Conservation (phyloP, 106 monocot genomes). For the Allium cepa region DNA sequence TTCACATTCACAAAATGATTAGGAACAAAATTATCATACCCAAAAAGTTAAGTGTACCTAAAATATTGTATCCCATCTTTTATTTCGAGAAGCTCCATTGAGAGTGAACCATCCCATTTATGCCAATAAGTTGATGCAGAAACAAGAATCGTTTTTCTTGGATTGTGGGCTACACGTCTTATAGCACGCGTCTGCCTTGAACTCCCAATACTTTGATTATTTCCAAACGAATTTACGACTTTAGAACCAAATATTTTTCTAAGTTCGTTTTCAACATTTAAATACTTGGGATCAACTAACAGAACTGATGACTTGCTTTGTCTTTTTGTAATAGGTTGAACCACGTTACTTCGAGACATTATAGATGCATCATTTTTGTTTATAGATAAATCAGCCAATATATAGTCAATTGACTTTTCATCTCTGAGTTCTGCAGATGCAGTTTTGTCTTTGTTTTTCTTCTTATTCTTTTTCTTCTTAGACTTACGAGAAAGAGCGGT, state of each 20-base stretch:
- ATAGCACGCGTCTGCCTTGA: slow-evolving; percentile 67
- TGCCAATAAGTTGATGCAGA: slow-evolving; percentile 77
- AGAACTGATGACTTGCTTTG: slow-evolving; percentile 30
- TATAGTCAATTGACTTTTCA: slow-evolving; percentile 50
- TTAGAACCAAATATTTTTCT: slow-evolving; percentile 91
- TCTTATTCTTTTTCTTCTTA: slow-evolving; percentile 99
- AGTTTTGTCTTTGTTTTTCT: slow-evolving; percentile 45
- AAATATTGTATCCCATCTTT: slow-evolving; percentile 78
- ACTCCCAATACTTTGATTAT: slow-evolving; percentile 37
- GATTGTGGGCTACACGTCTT: slow-evolving; percentile 52
- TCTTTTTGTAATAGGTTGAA: slow-evolving; percentile 10
- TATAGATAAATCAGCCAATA: slow-evolving; percentile 71
- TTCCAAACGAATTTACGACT: slow-evolving; percentile 87
- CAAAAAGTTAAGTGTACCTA: slow-evolving; percentile 34
- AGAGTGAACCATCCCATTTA: slow-evolving; percentile 80
- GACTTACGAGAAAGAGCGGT: slow-evolving; percentile 36
- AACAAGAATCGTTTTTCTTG: slow-evolving; percentile 72
- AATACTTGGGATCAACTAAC: slow-evolving; percentile 65
- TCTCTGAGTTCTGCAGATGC: slow-evolving; percentile 8
- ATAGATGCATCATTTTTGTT: slow-evolving; percentile 15
- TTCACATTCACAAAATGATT: too few species aligned
- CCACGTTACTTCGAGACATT: slow-evolving; percentile 10
- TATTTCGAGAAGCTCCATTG: slow-evolving; percentile 84
- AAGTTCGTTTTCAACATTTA: slow-evolving; percentile 94
- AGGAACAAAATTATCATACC: background rate